Percentiles rank a stretch among this genome's conserved stretches.
phyloP scores from a whole-genome alignment of 169 alveolate genomes.

The Miamiensis avidus region DNA sequence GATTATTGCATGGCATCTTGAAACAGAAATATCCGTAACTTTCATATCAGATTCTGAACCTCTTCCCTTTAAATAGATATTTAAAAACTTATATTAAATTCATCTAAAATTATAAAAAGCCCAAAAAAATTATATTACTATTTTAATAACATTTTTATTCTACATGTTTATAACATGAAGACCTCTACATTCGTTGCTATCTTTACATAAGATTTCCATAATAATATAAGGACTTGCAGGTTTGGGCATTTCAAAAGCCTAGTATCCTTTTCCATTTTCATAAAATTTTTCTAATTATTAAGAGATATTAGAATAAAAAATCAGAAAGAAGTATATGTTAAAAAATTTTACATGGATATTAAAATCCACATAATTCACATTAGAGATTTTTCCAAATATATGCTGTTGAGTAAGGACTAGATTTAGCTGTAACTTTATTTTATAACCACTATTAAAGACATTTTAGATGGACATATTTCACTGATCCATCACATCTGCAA shows the following conservation, averaged over 20 bases:
- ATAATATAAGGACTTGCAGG: not conserved
- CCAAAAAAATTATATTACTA: not conserved
- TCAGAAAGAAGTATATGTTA: constrained; percentile 12
- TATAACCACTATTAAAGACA: constrained; percentile 80
- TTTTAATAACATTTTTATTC: constrained; percentile 14
- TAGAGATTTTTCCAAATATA: constrained; percentile 47
- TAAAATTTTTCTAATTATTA: constrained; percentile 11
- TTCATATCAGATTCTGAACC: constrained; percentile 52
- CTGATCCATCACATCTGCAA: constrained; percentile 55
- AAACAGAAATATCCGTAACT: constrained; percentile 60
- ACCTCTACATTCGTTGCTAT: constrained; percentile 24
- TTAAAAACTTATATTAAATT: not conserved
- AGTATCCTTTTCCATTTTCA: constrained; percentile 10
- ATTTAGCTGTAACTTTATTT: constrained; percentile 27
- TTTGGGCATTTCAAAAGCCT: not conserved
- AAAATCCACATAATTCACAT: constrained; percentile 45
- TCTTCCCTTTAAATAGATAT: constrained; percentile 40
- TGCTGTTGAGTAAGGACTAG: constrained; percentile 17
- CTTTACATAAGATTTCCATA: not conserved
- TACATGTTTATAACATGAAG: constrained; percentile 12
- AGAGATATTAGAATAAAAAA: constrained; percentile 2
- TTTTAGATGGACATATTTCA: constrained; percentile 51
- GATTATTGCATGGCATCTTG: constrained; percentile 47
- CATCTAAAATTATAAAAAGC: too few relatives aligned
- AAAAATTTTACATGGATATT: constrained; percentile 13